These are phyloP conservation scores for Emmonsiellopsis sp. DNA, from an alignment of 2,329 filamentous ascomycete species.

Conservation along the genomic window DNA sequence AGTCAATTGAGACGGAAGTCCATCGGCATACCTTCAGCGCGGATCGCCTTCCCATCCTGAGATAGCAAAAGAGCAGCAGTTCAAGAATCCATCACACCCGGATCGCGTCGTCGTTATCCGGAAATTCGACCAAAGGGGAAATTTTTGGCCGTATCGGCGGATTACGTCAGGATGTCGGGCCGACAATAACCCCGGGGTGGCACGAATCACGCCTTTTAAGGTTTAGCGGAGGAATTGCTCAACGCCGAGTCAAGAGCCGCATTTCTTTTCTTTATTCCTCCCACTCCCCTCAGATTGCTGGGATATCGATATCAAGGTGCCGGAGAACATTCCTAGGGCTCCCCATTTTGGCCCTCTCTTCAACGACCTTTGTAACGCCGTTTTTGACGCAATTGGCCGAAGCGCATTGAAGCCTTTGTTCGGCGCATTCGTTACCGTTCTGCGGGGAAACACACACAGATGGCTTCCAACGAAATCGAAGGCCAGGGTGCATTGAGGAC, in stretches of 20 bases:
- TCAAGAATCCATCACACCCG: neutral
- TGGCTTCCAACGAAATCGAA: slow-evolving; percentile 22
- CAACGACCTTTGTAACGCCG: no score
- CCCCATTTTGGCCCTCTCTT: neutral
- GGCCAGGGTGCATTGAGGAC: slow-evolving; percentile 45
- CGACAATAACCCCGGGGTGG: neutral
- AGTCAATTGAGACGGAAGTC: neutral
- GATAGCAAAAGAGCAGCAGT: neutral
- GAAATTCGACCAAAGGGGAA: neutral
- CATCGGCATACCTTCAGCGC: slow-evolving; percentile 7
- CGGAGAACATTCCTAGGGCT: neutral
- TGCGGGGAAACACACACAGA: slow-evolving; percentile 1
- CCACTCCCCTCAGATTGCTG: neutral
- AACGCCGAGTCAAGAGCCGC: neutral
- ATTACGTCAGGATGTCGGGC: slow-evolving; percentile 2
- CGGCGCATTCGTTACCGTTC: neutral
- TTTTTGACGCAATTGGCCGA: neutral
- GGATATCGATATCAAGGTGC: neutral
- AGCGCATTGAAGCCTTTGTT: neutral
- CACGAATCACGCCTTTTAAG: neutral
- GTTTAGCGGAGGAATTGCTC: neutral
- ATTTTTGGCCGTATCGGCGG: neutral
- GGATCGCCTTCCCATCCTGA: slow-evolving; percentile 9
- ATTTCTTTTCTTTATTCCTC: neutral
- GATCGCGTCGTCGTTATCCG: neutral